Conservation (phyloP, 805 yeast genomes). For the Starmerella geochares region DNA sequence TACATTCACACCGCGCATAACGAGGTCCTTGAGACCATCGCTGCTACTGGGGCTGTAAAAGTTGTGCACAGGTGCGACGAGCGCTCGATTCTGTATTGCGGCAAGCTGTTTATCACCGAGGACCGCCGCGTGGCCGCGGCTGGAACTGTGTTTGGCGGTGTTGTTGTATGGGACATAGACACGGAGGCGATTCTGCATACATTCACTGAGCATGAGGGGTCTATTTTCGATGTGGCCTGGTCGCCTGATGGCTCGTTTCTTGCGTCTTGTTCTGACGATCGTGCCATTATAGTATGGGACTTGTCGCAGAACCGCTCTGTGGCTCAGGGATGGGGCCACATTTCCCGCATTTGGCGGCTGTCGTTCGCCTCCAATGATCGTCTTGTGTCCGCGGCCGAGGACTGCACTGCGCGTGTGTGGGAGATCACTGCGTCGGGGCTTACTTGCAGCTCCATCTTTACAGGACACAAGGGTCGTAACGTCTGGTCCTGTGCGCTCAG, state of each 20-base stretch:
- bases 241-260: conserved; percentile 46
- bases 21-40: conserved; percentile 37
- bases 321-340: conserved; percentile 93
- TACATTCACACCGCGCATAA: conserved; percentile 74
- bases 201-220: conserved; percentile 75
- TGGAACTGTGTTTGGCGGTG: conserved; percentile 89
- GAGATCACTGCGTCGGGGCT: conserved; percentile 30
- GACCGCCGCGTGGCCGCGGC: conserved; percentile 55
- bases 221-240: conserved; percentile 70
- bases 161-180: conserved; percentile 55
- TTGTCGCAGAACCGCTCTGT: conserved; percentile 45
- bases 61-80: conserved; percentile 44
- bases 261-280: conserved; percentile 85
- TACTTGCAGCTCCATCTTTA: conserved; percentile 41
- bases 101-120: conserved; percentile 45
- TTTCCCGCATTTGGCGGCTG: conserved; percentile 84
- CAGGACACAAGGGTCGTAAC: conserved; percentile 75
- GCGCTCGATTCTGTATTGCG: conserved; percentile 80
- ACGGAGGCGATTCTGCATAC: conserved; percentile 39
- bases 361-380: conserved; percentile 40
- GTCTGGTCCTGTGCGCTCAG: conserved; percentile 56
- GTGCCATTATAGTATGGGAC: conserved; percentile 74
- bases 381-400: conserved; percentile 70
- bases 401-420: conserved; percentile 79
- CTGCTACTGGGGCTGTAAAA: conserved; percentile 25